A percentile compares a stretch with the other conserved stretches of the same genome.
phyloP scores from a whole-genome alignment of 2,329 filamentous ascomycete species.

The Claviceps capensis region DNA sequence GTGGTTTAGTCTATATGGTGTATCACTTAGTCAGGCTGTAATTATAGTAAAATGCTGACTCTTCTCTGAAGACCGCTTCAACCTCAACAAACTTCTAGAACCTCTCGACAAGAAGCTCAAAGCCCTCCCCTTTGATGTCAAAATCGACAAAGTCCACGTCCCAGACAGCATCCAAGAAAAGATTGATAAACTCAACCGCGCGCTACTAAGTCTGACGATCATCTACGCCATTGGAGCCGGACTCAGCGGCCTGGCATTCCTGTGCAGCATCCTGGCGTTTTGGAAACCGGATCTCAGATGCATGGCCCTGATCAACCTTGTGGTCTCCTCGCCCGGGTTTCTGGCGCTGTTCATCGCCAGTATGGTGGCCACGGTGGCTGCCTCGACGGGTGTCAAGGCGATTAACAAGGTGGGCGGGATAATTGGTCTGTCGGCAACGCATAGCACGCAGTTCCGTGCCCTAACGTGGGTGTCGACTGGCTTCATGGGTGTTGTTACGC shows the following conservation, averaged over 20 bases:
- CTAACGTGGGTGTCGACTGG: conserved; percentile 34
- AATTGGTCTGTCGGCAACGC: conserved; percentile 29
- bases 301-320: conserved; percentile 23
- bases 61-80: conserved; percentile 22
- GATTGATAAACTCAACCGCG: conserved; percentile 34
- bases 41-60: background rate
- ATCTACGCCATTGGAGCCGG: conserved; percentile 32
- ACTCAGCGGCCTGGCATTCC: conserved; percentile 29
- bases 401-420: conserved; percentile 30
- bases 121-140: conserved; percentile 30
- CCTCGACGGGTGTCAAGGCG: conserved; percentile 24
- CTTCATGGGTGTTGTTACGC: conserved; percentile 24
- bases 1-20: no score
- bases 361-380: conserved; percentile 27
- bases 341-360: conserved; percentile 27
- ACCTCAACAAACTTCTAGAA: conserved; percentile 31
- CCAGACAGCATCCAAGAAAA: conserved; percentile 29
- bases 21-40: no score
- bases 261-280: conserved; percentile 24
- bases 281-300: conserved; percentile 15
- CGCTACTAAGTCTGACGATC: conserved; percentile 34
- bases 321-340: conserved; percentile 21
- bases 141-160: conserved; percentile 31
- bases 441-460: conserved; percentile 30
- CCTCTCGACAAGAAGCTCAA: conserved; percentile 32